Percentiles rank a stretch among this genome's conserved stretches.
phyloP scores from a whole-genome alignment of 305 asterid genomes.

The Stenogyne calaminthoides region DNA sequence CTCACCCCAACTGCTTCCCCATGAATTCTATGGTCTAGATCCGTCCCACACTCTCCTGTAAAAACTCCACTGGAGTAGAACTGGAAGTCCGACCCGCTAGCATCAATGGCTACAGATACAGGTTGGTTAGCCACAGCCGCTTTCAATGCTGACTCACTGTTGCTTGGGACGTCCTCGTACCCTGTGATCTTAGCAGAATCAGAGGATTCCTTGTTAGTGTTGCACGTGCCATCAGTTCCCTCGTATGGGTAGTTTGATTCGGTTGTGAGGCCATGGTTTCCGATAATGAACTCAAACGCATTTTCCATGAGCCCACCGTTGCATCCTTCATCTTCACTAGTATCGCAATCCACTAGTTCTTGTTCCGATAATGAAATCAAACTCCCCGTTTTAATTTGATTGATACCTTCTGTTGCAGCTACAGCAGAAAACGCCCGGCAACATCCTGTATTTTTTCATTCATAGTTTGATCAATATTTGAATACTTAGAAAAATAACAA shows the following conservation, averaged over 20 bases:
- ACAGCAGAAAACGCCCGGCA: constrained; percentile 71
- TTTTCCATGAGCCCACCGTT: constrained; percentile 38
- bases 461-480: not conserved
- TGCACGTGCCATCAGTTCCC: constrained; percentile 41
- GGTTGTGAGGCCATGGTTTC: too few species aligned
- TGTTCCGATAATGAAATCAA: constrained; percentile 43
- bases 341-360: constrained; percentile 49
- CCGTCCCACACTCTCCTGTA: constrained; percentile 39
- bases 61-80: constrained; percentile 42
- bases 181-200: constrained; percentile 42
- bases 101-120: constrained; percentile 43
- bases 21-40: constrained; percentile 49
- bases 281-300: constrained; percentile 26
- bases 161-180: constrained; percentile 39
- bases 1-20: constrained; percentile 51
- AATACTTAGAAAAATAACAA: too few species aligned
- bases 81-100: constrained; percentile 35
- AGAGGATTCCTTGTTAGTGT: constrained; percentile 34
- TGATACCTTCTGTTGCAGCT: constrained; percentile 50
- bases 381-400: constrained; percentile 33
- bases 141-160: constrained; percentile 38
- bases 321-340: constrained; percentile 36
- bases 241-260: not conserved
- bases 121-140: constrained; percentile 48
- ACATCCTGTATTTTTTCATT: constrained; percentile 40